Evolutionary conservation across 371 early-diverging fungal genomes (phyloP).

Genomic region (Dichotomocladium elegans): DNA sequence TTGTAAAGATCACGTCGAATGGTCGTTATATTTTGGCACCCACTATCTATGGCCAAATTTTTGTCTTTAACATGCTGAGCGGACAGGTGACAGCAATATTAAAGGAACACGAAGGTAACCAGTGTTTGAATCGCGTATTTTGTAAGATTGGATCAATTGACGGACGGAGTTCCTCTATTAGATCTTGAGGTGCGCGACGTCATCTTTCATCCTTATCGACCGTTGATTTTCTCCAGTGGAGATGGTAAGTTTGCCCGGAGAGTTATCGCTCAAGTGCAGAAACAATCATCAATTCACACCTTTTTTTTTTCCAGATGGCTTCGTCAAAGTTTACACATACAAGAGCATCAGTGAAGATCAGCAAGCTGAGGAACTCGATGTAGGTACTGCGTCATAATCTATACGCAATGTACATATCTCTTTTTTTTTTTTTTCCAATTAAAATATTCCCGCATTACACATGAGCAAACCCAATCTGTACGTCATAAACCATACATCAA

Average conservation of each 20-base stretch:
- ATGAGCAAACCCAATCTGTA: no score
- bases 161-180: slow-evolving; percentile 13
- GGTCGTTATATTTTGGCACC: slow-evolving; percentile 85
- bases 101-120: slow-evolving; percentile 55
- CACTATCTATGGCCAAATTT: slow-evolving; percentile 83
- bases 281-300: neutral
- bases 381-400: slow-evolving; percentile 7
- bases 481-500: neutral
- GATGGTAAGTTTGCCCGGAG: slow-evolving; percentile 68
- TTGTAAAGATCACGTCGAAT: slow-evolving; percentile 81
- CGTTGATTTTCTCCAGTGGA: slow-evolving; percentile 75
- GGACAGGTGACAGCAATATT: slow-evolving; percentile 74
- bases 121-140: neutral
- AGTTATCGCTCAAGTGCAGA: no score
- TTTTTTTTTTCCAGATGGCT: slow-evolving; percentile 3
- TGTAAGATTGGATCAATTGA: no score
- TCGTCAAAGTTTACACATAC: slow-evolving; percentile 38
- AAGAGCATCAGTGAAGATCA: neutral
- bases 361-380: slow-evolving; percentile 6
- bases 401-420: neutral
- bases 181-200: slow-evolving; percentile 89
- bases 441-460: no score
- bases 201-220: slow-evolving; percentile 81
- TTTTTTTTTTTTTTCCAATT: neutral
- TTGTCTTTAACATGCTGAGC: slow-evolving; percentile 70